Evolutionary conservation across 2,329 filamentous ascomycete genomes (phyloP).

Genomic region (Neofusicoccum cordaticola): DNA sequence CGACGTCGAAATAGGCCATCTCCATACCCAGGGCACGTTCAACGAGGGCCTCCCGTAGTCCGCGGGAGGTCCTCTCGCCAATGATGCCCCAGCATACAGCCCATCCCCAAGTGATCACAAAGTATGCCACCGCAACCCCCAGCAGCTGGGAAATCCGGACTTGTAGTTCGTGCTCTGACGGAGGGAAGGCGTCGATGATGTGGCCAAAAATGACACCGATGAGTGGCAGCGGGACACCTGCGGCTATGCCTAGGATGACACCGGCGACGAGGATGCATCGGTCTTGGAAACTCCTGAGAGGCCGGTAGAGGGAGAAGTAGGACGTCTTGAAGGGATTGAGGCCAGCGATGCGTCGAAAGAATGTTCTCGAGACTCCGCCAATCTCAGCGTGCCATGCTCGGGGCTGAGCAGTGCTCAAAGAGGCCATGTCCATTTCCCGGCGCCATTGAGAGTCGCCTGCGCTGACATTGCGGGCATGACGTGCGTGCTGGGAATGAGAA

Average conservation of each 20-base stretch:
- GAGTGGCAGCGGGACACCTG: conserved; percentile 41
- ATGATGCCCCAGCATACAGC: conserved; percentile 50
- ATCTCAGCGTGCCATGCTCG: conserved; percentile 32
- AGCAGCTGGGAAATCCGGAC: conserved; percentile 44
- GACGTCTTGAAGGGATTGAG: conserved; percentile 47
- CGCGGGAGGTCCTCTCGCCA: conserved; percentile 49
- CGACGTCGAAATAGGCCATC: conserved; percentile 51
- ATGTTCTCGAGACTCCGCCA: conserved; percentile 30
- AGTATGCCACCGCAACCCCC: conserved; percentile 47
- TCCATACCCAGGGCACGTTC: conserved; percentile 50
- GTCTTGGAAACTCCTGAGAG: conserved; percentile 42
- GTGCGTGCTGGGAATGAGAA: neutral
- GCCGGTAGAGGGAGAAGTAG: conserved; percentile 49
- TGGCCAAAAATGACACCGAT: conserved; percentile 47
- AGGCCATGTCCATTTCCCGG: conserved; percentile 33
- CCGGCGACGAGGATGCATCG: conserved; percentile 34
- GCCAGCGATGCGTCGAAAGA: conserved; percentile 40
- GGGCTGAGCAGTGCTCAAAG: conserved; percentile 32
- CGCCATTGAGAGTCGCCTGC: conserved; percentile 30
- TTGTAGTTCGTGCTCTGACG: conserved; percentile 42
- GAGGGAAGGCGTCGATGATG: conserved; percentile 52
- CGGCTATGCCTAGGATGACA: conserved; percentile 36
- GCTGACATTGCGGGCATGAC: conserved; percentile 22
- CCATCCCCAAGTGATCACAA: conserved; percentile 50
- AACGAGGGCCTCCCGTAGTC: conserved; percentile 46